Percentiles rank a stretch among this genome's conserved stretches.
These are phyloP conservation scores for Bidens hawaiensis DNA, from an alignment of 140 eudicot species.

Conservation along the genomic window DNA sequence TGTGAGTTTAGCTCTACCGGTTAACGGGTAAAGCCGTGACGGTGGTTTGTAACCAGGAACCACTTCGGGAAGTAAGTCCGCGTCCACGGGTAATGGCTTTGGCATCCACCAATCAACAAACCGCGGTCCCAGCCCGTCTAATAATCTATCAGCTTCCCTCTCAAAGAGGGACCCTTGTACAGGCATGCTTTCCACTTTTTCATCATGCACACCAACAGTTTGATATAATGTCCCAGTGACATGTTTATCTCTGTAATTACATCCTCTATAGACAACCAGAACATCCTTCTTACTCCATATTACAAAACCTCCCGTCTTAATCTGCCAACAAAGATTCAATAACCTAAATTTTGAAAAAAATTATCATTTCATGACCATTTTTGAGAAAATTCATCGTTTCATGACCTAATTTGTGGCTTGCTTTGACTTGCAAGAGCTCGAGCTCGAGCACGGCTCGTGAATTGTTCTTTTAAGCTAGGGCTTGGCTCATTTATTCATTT, in stretches of 20 bases:
- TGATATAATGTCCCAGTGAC: not conserved
- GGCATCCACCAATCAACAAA: constrained; percentile 95
- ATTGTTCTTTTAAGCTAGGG: no score
- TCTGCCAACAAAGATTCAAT: constrained; percentile 34
- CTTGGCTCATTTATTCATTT: no score
- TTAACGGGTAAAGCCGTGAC: constrained; percentile 63
- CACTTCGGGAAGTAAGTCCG: constrained; percentile 74
- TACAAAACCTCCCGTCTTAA: constrained; percentile 78
- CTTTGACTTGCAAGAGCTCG: no score
- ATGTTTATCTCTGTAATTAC: constrained; percentile 29
- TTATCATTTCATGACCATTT: no score
- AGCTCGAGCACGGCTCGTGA: no score
- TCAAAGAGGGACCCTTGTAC: constrained; percentile 59
- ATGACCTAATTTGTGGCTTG: no score
- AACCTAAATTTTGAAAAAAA: not conserved
- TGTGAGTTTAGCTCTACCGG: constrained; percentile 52
- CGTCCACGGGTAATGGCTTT: constrained; percentile 94
- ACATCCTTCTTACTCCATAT: constrained; percentile 79
- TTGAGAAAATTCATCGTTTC: no score
- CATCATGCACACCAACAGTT: constrained; percentile 23
- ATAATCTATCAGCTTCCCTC: constrained; percentile 85
- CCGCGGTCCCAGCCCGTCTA: constrained; percentile 93
- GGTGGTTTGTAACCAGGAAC: constrained; percentile 77
- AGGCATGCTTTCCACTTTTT: constrained; percentile 18
- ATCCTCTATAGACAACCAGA: constrained; percentile 81